Evolutionary conservation across 2,329 filamentous ascomycete species (phyloP).

Genomic region (Microdochium paspali): DNA sequence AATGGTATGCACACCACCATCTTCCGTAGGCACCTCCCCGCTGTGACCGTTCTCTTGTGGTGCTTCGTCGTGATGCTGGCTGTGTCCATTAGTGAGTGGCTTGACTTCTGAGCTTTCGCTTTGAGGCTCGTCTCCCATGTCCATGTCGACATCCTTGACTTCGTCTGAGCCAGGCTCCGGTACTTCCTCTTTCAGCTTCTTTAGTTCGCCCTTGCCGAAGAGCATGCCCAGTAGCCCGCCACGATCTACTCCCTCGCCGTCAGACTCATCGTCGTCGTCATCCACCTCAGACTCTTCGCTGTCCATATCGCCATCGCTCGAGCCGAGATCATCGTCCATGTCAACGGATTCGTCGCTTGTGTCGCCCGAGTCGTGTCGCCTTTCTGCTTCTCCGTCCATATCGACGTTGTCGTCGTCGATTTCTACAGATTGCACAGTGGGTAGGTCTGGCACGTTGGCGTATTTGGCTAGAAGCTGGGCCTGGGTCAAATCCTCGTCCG

Average conservation of each 20-base stretch:
- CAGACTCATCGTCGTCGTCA: conserved; percentile 29
- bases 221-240: conserved; percentile 45
- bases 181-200: conserved; percentile 36
- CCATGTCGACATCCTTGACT: conserved; percentile 13
- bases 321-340: conserved; percentile 59
- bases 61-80: neutral
- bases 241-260: conserved; percentile 28
- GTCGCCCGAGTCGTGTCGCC: conserved; percentile 17
- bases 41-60: no score
- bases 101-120: conserved; percentile 3
- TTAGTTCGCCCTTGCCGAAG: conserved; percentile 49
- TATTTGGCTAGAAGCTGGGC: conserved; percentile 64
- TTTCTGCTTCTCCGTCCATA: conserved; percentile 1
- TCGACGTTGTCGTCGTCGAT: conserved; percentile 16
- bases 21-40: no score
- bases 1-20: no score
- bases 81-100: neutral
- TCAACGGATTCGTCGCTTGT: conserved; percentile 57
- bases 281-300: conserved; percentile 17
- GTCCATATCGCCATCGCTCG: conserved; percentile 39
- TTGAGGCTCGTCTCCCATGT: conserved; percentile 24
- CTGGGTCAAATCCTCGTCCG: conserved; percentile 57
- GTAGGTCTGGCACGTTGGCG: conserved; percentile 47
- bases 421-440: conserved; percentile 14
- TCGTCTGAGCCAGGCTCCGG: conserved; percentile 12